Base-by-base conservation (phyloP, 2,329 filamentous ascomycete genomes). In the Truncatella angustata region DNA sequence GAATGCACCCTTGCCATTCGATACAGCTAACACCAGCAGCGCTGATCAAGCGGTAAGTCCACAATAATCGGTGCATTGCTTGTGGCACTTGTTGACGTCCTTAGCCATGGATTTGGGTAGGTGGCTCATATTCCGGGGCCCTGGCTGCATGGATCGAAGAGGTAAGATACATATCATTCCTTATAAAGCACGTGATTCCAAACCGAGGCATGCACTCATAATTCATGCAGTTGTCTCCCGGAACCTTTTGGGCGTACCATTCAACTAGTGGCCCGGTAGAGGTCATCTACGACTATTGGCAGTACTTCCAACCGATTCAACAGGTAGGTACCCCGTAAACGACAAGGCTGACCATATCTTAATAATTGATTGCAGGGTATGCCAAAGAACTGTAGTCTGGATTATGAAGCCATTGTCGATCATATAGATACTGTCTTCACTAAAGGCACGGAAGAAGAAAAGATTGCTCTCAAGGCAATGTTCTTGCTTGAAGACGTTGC, bases 241-340 rank as follows among this genome's bases (percentile, higher is more conserved):
- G 77, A 6, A 83, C 79, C 0, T 80, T 81, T 64, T 84, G 80
- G 80, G 80, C 80, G 1, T 84, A 84, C 56, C 79, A 81, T 62
- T 70, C 80, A 3, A 79, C 77, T 26, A 80, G 76, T 60, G 81
- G 76, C 0, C 77, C 79, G 0, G 79, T 84, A 1, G 66, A 85
- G 58, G 75, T 77, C 1, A 73, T 84, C 30, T 72, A 74, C 21
- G 71, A 85, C 63, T 83, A 77, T 60, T 85, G 80, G 79, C 70
- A 77, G 63, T 85, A 84, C 58, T 84, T 81, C 60, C 59, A 70
- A 4, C 80, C 80, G 0, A 71, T 84, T 18, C 75, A 80, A 60
- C 60, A 78, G n/a, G 54, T 53, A 18, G 34, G 47, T 39, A 24
- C 36, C 56, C n/a, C n/a, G n/a, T n/a, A n/a, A n/a, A n/a, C n/a